Evolutionary conservation across 306 rosid species (phyloP), one percentile per base, ranked within the genome.

Genomic region (Malus asiatica): DNA sequence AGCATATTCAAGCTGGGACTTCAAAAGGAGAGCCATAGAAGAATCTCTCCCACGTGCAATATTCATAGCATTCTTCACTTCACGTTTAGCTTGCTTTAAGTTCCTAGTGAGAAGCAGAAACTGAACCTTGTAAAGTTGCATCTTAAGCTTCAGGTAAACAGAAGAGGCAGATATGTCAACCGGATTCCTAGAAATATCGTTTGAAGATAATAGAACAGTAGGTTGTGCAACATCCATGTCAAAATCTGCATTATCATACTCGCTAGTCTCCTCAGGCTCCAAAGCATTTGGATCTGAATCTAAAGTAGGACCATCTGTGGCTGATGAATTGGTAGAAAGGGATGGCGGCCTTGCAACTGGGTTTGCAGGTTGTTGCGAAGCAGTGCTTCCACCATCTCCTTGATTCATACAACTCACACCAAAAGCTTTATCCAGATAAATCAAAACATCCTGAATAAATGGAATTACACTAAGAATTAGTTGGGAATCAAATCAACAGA

Each of bases 1-100:
- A 60, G 96, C 93, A 84, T 88, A 96, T 87, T 96, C 97, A 40
- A 96, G 93, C 79, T 96, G 93, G 76, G 99, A 93, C 88, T 96
- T 96, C 89, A 96, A 80, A 71, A 96, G 88, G 79, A 96, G 96
- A 76, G 98, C 99, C 96, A 87, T 88, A 57, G 97, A 87, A 35
- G 92, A 90, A 81, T 96, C 99, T 75, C 87, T 83, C 74, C 93
- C 93, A 45, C 94, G 98, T 83, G 93, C 92, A 53, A 95, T 88
- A 87, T 96, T 96, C 96, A 96, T 90, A 69, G 96, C 97, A 72
- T 89, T 84, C 86, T 96, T 96, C 81, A 93, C 94, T 86, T 96
- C 99, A 60, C 99, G 90, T 78, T 96, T 93, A 6, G 99, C 99
- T 79, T 88, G 91, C 87, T 96, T 96, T 83, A 96, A 70, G 77